Evolutionary conservation across 2,329 filamentous ascomycete species (phyloP).

Genomic region (Colletotrichum graminicola): DNA sequence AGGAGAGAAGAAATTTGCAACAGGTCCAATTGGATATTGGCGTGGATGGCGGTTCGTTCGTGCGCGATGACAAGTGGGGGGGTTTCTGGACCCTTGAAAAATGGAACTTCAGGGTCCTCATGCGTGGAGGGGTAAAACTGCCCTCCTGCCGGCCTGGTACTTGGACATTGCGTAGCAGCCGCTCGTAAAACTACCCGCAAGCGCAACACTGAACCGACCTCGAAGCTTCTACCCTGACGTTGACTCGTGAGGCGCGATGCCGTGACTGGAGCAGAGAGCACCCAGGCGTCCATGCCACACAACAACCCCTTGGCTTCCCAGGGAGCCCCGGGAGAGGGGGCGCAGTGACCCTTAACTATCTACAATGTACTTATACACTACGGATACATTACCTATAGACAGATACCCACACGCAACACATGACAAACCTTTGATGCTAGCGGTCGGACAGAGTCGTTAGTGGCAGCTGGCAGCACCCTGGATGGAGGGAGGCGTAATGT

Average conservation of each 20-base stretch:
- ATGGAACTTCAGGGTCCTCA: constrained; percentile 41
- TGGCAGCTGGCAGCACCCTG: background rate
- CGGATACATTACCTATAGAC: too few species aligned
- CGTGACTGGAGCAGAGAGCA: constrained; percentile 15
- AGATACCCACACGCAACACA: background rate
- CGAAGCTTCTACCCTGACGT: background rate
- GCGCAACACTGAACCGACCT: background rate
- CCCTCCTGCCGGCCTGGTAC: background rate
- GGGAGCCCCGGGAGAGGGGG: background rate
- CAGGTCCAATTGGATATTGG: constrained; percentile 32
- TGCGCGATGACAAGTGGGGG: constrained; percentile 39
- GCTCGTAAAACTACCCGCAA: background rate
- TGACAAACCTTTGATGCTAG: background rate
- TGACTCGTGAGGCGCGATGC: constrained; percentile 8
- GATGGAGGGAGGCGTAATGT: background rate
- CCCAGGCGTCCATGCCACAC: background rate
- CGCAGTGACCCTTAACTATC: background rate
- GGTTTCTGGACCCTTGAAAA: constrained; percentile 40
- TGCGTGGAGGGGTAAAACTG: constrained; percentile 36
- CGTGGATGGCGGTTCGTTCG: constrained; percentile 36
- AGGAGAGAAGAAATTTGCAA: constrained; percentile 38
- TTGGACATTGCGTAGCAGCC: constrained; percentile 12
- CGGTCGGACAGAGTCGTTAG: background rate
- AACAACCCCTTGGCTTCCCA: background rate
- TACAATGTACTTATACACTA: too few species aligned